Evolutionary conservation across 768 basidiomycete species (phyloP), one percentile per base, ranked within the genome.

Genomic region (Collybia nuda): DNA sequence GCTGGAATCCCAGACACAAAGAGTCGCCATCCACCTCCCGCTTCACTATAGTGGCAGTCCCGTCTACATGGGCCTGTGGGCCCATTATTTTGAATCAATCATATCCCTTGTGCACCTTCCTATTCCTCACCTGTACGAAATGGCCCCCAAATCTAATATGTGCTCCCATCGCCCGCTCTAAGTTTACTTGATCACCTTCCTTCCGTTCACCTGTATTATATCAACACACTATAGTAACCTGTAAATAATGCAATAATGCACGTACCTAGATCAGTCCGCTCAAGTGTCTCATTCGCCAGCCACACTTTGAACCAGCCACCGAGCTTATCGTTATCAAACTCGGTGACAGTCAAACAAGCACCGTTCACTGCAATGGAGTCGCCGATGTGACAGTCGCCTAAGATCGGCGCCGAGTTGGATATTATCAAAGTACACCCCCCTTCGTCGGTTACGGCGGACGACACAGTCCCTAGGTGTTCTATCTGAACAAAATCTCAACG

Each of bases 131-230:
- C 82, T 98, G 96, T 18, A 99, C 97, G 64, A 95, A 94, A 65
- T 99, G 97, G 9, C 97, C 97, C 22, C 97, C 97, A 61, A 98
- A 97, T 49, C 96, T 77, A 15, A 82, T 85, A 71, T 94, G 90
- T 4, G 88, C 86, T 18, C 84, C 86, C 92, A 98, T 93, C 2
- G 97, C 97, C 44, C 97, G 82, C 73, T 99, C 97, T 35, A 95
- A 76, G 66, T 98, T 98, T 40, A 98, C 80, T 58, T 84, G 78
- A 56, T 92, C 86, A 17, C 90, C 92, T 15, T 84, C 81, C 55
- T 75, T 79, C 47, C 89, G 75, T 60, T 91, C 85, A 26, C 94
- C 93, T 96, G 57, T 0, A 17, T 22, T 22, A 5, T 26, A 28
- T 50, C 32, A 5, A 46, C 60, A 11, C 35, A 26, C 21, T 36